Conservation (phyloP, 257 asterid genomes). For the Gentiana dahurica region DNA sequence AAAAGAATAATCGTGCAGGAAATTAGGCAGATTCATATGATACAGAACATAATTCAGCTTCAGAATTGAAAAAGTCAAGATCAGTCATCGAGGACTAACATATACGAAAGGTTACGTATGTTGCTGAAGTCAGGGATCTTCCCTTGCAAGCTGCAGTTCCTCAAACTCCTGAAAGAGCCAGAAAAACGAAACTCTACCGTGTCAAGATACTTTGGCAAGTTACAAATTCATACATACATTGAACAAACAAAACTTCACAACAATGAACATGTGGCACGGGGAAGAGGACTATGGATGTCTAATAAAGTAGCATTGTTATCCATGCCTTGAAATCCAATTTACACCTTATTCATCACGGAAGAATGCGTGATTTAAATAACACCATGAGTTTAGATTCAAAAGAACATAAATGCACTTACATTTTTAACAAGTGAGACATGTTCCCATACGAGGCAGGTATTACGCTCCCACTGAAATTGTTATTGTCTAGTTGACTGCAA, state of each 20-base stretch:
- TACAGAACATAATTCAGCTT: background rate
- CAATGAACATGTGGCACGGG: too few species aligned
- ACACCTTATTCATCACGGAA: too few species aligned
- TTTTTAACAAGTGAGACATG: conserved; percentile 58
- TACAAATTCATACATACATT: too few species aligned
- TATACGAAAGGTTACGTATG: conserved; percentile 46
- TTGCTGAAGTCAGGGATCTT: conserved; percentile 74
- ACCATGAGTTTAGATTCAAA: too few species aligned
- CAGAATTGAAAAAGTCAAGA: too few species aligned
- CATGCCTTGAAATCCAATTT: too few species aligned
- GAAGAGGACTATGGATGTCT: too few species aligned
- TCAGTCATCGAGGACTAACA: conserved; percentile 37
- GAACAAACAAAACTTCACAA: too few species aligned
- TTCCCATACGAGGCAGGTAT: conserved; percentile 71
- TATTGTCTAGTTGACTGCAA: conserved; percentile 85
- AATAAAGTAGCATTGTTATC: too few species aligned
- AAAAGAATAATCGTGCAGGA: background rate
- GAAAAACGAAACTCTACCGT: conserved; percentile 1
- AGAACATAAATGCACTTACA: conserved; percentile 40
- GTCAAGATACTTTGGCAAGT: too few species aligned
- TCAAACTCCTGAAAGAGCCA: conserved; percentile 69
- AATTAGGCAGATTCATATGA: too few species aligned
- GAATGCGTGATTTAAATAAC: too few species aligned
- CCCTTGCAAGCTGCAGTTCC: conserved; percentile 92
- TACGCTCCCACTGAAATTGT: conserved; percentile 52